A percentile compares a stretch with the other conserved stretches of the same genome.
Evolutionary conservation across 345 rosid genomes (phyloP).

Genomic region (Toxicodendron radicans): DNA sequence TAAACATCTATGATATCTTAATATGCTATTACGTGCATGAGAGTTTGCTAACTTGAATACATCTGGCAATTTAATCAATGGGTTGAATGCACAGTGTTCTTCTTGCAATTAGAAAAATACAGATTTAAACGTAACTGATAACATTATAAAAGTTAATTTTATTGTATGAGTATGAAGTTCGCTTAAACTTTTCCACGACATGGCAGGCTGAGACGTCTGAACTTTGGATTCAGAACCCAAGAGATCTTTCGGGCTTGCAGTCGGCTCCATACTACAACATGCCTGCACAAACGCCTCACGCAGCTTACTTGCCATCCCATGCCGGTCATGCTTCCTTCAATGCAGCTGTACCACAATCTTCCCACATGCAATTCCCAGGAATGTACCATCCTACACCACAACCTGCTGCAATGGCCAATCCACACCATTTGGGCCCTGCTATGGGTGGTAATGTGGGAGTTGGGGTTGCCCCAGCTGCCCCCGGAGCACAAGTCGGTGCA

Average conservation of each 20-base stretch:
- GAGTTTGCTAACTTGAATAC: background rate
- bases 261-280: conserved; percentile 76
- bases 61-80: background rate
- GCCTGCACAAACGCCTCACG: conserved; percentile 81
- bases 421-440: conserved; percentile 81
- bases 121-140: background rate
- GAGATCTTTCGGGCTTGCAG: conserved; percentile 71
- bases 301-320: conserved; percentile 77
- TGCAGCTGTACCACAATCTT: conserved; percentile 78
- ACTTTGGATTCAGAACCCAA: conserved; percentile 87
- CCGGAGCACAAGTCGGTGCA: conserved; percentile 78
- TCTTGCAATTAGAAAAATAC: background rate
- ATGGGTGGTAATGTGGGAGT: conserved; percentile 84
- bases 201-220: conserved; percentile 86
- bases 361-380: conserved; percentile 91
- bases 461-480: conserved; percentile 65
- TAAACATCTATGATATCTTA: background rate
- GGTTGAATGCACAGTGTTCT: background rate
- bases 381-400: conserved; percentile 73
- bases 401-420: conserved; percentile 62
- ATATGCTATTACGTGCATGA: background rate
- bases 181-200: background rate
- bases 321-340: conserved; percentile 77
- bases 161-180: background rate
- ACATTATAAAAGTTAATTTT: background rate